Base-by-base conservation (phyloP, 2,329 filamentous ascomycete species). In the Cercospora canescens region DNA sequence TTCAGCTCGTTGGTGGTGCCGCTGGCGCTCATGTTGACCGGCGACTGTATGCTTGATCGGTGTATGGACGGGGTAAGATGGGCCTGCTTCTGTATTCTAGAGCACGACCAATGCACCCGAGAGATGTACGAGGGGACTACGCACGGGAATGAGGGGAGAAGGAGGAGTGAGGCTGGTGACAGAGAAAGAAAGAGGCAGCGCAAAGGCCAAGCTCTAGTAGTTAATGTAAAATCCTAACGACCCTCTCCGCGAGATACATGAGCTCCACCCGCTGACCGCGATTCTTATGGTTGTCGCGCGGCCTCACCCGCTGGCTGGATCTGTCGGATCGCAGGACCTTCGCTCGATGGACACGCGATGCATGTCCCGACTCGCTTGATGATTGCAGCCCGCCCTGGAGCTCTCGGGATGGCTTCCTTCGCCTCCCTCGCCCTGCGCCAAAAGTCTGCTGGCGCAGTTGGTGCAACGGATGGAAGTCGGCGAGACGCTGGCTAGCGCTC, bases 1-100 rank as follows among this genome's bases (percentile, higher is more conserved):
- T 90, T 84, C 70, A 94, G 84, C 65, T 88, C 82, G 71, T 86
- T 88, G 70, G 90, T 94, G 60, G 90, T 91, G 85, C 88, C 89
- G 71, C 72, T 85, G 78, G 65, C 65, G 50, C 54, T 60, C 61
- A 63, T 65, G 24, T 48, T 59, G 62, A 26, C 5, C 14, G 52
- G 18, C 52, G 45, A 55, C 0, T 6, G 52, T 35, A 24, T 34
- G 52, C 52, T 35, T 56, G 14, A 34, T 56, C 52, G 28, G 52
- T 56, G 30, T 34, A 21, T 45, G 57, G 21, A n/a, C n/a, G 21
- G n/a, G 3, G 21, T 32, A 16, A 39, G 34, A 58, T 24, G 21
- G 24, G 55, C 21, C 16, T 48, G 57, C 26, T 48, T 56, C 52
- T 35, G 18, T 56, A 30, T 56, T 56, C 52, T 35, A 1, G 16